Evolutionary conservation across 768 basidiomycete genomes (phyloP).

Genomic region (Boletus rubescentipes): DNA sequence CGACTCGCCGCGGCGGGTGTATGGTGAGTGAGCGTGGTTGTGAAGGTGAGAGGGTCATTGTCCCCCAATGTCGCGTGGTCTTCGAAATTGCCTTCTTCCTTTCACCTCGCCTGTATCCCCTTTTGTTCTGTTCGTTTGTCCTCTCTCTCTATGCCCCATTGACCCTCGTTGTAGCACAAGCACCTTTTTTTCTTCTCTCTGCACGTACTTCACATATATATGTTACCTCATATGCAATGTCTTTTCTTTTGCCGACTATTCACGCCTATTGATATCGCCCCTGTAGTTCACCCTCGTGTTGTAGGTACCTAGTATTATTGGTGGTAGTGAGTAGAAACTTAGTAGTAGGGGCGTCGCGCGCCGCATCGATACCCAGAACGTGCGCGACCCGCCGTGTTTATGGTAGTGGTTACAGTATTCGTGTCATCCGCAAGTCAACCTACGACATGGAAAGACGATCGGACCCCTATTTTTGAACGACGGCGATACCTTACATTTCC

Average conservation of each 20-base stretch:
- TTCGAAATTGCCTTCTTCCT: background rate
- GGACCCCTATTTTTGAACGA: slow-evolving; percentile 1
- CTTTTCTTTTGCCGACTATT: no score
- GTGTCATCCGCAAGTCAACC: no score
- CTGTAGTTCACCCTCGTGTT: no score
- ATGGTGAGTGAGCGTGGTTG: slow-evolving; percentile 6
- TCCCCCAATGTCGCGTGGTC: background rate
- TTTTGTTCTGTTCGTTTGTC: background rate
- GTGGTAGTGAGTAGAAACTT: no score
- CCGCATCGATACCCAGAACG: background rate
- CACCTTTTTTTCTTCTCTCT: background rate
- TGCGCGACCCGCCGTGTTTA: background rate
- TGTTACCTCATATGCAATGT: slow-evolving; percentile 1
- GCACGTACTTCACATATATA: slow-evolving; percentile 9
- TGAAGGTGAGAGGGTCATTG: background rate
- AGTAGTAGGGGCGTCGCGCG: background rate
- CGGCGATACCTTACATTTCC: no score
- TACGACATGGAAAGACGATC: background rate
- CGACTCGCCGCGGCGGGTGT: slow-evolving; percentile 15
- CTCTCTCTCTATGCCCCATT: background rate
- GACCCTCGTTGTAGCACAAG: slow-evolving; percentile 14
- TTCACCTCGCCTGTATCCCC: background rate
- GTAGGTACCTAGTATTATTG: no score
- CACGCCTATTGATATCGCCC: no score
- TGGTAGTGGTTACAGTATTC: no score